A percentile compares a stretch with the other conserved stretches of the same genome.
phyloP scores from a whole-genome alignment of 2,329 filamentous ascomycete species.

The Ophiostoma himal-ulmi region DNA sequence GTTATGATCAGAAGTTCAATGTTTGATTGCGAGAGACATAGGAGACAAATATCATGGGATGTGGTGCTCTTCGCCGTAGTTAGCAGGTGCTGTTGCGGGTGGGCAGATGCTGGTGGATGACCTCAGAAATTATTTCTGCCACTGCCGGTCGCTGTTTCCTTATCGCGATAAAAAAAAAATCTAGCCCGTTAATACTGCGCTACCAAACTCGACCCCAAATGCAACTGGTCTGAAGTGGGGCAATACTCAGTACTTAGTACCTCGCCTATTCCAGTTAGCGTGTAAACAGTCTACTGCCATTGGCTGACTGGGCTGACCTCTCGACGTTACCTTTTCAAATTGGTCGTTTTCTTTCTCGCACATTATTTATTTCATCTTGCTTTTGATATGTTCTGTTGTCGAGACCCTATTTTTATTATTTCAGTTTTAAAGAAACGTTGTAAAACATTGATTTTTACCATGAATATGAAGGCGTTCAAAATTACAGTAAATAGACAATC shows the following conservation, averaged over 20 bases:
- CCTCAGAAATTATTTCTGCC: slow-evolving; percentile 11
- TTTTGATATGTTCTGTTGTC: neutral
- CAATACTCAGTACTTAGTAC: neutral
- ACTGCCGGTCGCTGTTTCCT: slow-evolving; percentile 1
- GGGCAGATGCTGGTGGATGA: neutral
- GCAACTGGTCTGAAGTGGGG: neutral
- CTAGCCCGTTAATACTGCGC: neutral
- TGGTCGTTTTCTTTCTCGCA: neutral
- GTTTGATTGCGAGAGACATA: neutral
- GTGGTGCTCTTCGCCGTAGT: neutral
- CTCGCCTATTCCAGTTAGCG: neutral
- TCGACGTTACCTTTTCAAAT: neutral
- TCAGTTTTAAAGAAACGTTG: too few relatives aligned
- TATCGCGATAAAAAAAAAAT: slow-evolving; percentile 13
- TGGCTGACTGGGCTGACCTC: neutral
- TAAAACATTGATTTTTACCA: too few relatives aligned
- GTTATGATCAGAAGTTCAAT: too few relatives aligned
- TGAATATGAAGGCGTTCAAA: too few relatives aligned
- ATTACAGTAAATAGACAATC: too few relatives aligned
- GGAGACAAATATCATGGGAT: neutral
- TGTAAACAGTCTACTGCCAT: slow-evolving; percentile 1
- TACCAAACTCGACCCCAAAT: neutral
- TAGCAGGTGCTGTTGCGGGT: neutral
- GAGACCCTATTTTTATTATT: too few relatives aligned
- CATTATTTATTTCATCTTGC: neutral